phyloP scores from a whole-genome alignment of 495 filamentous ascomycete species.

The Penicillium salamii region DNA sequence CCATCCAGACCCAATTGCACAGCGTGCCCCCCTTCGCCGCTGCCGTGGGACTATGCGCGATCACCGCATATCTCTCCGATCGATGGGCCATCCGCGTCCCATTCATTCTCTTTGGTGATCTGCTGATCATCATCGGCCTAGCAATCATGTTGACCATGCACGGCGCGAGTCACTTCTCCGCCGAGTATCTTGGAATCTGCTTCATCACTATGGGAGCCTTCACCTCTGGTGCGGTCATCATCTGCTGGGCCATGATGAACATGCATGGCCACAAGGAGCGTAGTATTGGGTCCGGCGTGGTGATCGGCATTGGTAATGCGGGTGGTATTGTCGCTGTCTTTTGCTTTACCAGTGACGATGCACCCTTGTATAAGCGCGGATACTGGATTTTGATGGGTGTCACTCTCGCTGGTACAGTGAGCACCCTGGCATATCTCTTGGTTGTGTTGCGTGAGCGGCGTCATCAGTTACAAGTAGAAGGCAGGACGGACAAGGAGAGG shows the following conservation, averaged over 20 bases:
- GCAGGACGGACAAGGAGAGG: slow-evolving; percentile 5
- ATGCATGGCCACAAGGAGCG: slow-evolving; percentile 30
- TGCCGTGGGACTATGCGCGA: slow-evolving; percentile 51
- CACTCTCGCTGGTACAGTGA: slow-evolving; percentile 6
- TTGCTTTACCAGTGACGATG: slow-evolving; percentile 33
- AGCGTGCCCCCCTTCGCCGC: slow-evolving; percentile 50
- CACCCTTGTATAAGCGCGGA: slow-evolving; percentile 30
- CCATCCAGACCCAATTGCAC: slow-evolving; percentile 49
- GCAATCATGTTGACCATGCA: slow-evolving; percentile 56
- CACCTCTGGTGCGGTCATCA: slow-evolving; percentile 21
- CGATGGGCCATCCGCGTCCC: slow-evolving; percentile 22
- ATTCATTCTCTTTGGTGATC: slow-evolving; percentile 48
- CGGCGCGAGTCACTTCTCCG: slow-evolving; percentile 60
- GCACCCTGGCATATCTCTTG: background rate
- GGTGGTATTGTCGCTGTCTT: slow-evolving; percentile 41
- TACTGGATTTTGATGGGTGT: slow-evolving; percentile 25
- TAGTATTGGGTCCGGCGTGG: slow-evolving; percentile 30
- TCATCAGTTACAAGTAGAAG: background rate
- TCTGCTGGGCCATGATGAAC: slow-evolving; percentile 38
- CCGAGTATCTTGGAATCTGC: slow-evolving; percentile 64
- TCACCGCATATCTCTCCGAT: slow-evolving; percentile 38
- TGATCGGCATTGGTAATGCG: slow-evolving; percentile 32
- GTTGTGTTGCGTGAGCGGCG: background rate
- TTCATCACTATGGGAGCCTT: slow-evolving; percentile 54
- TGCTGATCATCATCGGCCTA: slow-evolving; percentile 54